Evolutionary conservation across 106 monocot genomes (phyloP).

Genomic region (Posidonia australis): DNA sequence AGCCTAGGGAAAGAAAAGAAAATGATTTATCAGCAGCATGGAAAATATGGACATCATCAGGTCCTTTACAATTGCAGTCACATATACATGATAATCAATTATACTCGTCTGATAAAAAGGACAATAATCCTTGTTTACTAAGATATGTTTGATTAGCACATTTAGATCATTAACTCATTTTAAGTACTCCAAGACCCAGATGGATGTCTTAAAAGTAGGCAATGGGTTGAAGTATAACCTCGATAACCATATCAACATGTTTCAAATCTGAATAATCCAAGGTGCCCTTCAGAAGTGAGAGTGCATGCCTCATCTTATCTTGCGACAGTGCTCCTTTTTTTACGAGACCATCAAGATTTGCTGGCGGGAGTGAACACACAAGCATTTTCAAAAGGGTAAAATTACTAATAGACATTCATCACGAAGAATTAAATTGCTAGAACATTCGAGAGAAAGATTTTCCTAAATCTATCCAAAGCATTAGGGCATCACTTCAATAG

Average conservation of each 20-base stretch:
- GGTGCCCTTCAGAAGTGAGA: conserved; percentile 64
- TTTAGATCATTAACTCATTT: too few relatives aligned
- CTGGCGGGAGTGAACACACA: conserved; percentile 15
- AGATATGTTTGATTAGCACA: too few relatives aligned
- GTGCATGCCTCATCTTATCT: conserved; percentile 55
- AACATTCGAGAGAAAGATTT: background rate
- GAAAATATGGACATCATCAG: background rate
- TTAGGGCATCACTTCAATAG: background rate
- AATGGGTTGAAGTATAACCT: conserved; percentile 30
- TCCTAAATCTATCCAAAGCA: background rate
- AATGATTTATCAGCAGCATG: background rate
- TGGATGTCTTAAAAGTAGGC: background rate
- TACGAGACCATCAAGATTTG: conserved; percentile 61
- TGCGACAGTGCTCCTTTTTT: conserved; percentile 62
- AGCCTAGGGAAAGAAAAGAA: conserved; percentile 37
- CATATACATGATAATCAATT: too few relatives aligned
- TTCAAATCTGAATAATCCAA: conserved; percentile 80
- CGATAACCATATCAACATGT: conserved; percentile 91
- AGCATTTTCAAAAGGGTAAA: background rate
- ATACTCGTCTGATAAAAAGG: background rate
- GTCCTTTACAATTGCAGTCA: background rate
- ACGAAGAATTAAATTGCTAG: background rate
- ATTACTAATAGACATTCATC: background rate
- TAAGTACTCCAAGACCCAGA: background rate
- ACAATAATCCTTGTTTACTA: background rate